Conservation (phyloP, 257 asterid species). For the Paraleonurus japonicus region DNA sequence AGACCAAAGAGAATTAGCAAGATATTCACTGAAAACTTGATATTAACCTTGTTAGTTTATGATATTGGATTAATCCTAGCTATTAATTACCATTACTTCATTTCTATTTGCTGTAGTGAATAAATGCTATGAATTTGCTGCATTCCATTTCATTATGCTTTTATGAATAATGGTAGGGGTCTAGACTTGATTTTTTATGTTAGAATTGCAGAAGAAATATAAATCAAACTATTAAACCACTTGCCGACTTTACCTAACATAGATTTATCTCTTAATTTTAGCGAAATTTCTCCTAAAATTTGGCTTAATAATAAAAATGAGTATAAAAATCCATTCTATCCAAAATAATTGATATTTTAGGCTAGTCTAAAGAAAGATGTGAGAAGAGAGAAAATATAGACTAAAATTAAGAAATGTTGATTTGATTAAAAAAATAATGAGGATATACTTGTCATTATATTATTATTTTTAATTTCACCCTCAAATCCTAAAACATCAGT, state of each 20-base stretch:
- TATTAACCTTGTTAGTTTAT: not conserved
- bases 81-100: too few relatives aligned
- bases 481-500: too few relatives aligned
- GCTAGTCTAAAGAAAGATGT: too few relatives aligned
- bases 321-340: too few relatives aligned
- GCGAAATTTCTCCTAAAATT: not conserved
- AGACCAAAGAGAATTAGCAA: slow-evolving; percentile 31
- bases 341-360: too few relatives aligned
- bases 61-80: too few relatives aligned
- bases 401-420: too few relatives aligned
- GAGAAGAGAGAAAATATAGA: too few relatives aligned
- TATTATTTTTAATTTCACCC: too few relatives aligned
- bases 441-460: too few relatives aligned
- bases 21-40: not conserved
- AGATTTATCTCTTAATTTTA: not conserved
- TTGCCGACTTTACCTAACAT: not conserved
- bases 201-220: not conserved
- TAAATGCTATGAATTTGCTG: not conserved
- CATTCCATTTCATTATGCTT: not conserved
- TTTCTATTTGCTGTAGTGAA: not conserved
- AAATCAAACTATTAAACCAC: not conserved
- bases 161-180: not conserved
- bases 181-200: not conserved
- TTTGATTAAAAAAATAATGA: too few relatives aligned
- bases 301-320: too few relatives aligned